Conservation (phyloP, 2,329 filamentous ascomycete genomes). For the Fusarium odoratissimum region DNA sequence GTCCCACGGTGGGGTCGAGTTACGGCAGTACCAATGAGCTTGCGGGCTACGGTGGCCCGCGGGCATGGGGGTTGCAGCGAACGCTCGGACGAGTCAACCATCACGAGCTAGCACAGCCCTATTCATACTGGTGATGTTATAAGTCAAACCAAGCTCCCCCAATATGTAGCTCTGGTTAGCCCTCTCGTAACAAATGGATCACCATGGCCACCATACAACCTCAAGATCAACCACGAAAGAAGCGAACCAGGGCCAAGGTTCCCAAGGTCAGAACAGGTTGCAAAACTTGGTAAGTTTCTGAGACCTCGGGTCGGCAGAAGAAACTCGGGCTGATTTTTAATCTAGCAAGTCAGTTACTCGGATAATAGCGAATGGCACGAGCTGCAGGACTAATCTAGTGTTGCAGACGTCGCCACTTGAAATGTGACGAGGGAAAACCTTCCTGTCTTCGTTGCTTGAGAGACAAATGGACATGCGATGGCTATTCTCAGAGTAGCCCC, state of each 20-base stretch:
- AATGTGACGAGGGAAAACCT: slow-evolving; percentile 30
- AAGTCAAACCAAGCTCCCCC: neutral
- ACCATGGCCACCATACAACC: slow-evolving; percentile 1
- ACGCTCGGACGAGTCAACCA: neutral
- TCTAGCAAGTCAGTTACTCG: slow-evolving; percentile 15
- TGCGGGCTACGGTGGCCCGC: neutral
- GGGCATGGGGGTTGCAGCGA: neutral
- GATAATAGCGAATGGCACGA: neutral
- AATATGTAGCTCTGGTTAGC: neutral
- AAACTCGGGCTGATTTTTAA: neutral
- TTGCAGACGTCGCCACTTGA: slow-evolving; percentile 31
- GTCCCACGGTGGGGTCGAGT: neutral
- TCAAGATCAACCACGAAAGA: slow-evolving; percentile 14
- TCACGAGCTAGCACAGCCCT: neutral
- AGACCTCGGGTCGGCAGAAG: too few species aligned
- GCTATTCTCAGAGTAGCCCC: neutral
- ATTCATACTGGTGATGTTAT: neutral
- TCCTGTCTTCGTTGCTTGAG: slow-evolving; percentile 15
- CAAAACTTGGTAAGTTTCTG: slow-evolving; percentile 24
- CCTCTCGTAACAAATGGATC: neutral
- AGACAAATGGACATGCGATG: slow-evolving; percentile 28
- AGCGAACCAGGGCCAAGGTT: slow-evolving; percentile 23
- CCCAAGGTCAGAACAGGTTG: slow-evolving; percentile 31
- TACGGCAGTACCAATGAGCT: slow-evolving; percentile 4
- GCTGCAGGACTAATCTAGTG: neutral